phyloP scores from a whole-genome alignment of 352 stramenopile species.

The Pythium plurisporium region DNA sequence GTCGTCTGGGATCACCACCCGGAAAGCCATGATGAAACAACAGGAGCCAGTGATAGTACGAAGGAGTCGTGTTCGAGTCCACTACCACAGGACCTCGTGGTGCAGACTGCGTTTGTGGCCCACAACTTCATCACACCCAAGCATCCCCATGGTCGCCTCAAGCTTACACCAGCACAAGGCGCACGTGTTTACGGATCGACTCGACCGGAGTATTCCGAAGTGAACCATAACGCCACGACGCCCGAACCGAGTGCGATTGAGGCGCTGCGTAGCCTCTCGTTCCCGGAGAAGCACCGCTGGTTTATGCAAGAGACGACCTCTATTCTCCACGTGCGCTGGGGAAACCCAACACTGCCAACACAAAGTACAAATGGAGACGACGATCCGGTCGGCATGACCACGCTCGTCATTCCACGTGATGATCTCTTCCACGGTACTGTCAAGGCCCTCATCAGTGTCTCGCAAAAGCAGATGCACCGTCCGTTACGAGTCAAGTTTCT shows the following conservation, averaged over 20 bases:
- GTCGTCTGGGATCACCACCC: conserved; percentile 33
- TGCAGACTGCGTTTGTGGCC: conserved; percentile 38
- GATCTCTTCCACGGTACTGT: conserved; percentile 37
- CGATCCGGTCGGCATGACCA: neutral
- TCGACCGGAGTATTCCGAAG: conserved; percentile 14
- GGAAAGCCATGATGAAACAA: neutral
- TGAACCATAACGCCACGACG: conserved; percentile 11
- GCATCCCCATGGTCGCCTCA: conserved; percentile 23
- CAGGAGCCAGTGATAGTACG: neutral
- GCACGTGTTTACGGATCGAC: conserved; percentile 30
- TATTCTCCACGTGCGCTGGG: conserved; percentile 38
- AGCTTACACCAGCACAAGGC: conserved; percentile 25
- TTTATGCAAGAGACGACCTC: conserved; percentile 47
- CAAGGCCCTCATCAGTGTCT: conserved; percentile 26
- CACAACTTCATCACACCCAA: conserved; percentile 20
- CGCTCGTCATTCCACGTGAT: conserved; percentile 31
- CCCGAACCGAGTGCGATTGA: conserved; percentile 31
- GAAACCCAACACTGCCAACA: conserved; percentile 18
- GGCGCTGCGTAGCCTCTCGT: conserved; percentile 32
- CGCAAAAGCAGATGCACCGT: conserved; percentile 30
- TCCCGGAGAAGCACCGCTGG: conserved; percentile 52
- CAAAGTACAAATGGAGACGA: neutral
- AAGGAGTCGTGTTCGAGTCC: neutral
- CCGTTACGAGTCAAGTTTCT: conserved; percentile 62
- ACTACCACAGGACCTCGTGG: conserved; percentile 25